Evolutionary conservation across 306 rosid species (phyloP).

Genomic region (Quercus gilva): DNA sequence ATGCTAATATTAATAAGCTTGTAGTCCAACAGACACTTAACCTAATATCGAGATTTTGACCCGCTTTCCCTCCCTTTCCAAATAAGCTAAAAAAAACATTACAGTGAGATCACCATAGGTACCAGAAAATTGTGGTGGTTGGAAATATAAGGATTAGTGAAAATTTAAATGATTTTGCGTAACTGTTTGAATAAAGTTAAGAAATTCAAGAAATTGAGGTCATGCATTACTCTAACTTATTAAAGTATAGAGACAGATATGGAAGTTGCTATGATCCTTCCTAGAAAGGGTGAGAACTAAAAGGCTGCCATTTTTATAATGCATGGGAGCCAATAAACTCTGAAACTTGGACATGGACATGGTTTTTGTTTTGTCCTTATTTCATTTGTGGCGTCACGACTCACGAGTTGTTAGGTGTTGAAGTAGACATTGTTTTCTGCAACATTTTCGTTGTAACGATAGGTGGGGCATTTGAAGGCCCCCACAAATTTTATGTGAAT

Average conservation of each 20-base stretch:
- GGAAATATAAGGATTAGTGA: too few relatives aligned
- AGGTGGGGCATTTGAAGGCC: background rate
- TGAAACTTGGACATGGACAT: background rate
- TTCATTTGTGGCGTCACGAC: background rate
- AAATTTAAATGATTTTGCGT: too few relatives aligned
- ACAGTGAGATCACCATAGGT: too few relatives aligned
- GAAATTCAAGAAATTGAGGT: background rate
- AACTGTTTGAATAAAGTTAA: background rate
- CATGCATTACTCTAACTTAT: background rate
- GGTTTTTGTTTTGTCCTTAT: slow-evolving; percentile 6
- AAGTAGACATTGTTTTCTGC: background rate
- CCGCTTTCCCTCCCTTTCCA: too few relatives aligned
- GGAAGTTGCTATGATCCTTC: slow-evolving; percentile 42
- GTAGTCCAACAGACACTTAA: too few relatives aligned
- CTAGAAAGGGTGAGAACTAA: background rate
- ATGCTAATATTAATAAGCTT: too few relatives aligned
- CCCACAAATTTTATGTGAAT: background rate
- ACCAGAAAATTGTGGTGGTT: too few relatives aligned
- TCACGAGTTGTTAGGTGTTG: background rate
- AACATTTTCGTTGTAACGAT: background rate
- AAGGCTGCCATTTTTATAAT: background rate
- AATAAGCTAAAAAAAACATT: too few relatives aligned
- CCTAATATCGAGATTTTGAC: too few relatives aligned
- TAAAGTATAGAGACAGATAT: background rate
- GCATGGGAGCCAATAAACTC: background rate